A percentile compares a stretch with the other conserved stretches of the same genome.
Evolutionary conservation across 148 eudicot genomes (phyloP).

Genomic region (Vaccinium macrocarpon): DNA sequence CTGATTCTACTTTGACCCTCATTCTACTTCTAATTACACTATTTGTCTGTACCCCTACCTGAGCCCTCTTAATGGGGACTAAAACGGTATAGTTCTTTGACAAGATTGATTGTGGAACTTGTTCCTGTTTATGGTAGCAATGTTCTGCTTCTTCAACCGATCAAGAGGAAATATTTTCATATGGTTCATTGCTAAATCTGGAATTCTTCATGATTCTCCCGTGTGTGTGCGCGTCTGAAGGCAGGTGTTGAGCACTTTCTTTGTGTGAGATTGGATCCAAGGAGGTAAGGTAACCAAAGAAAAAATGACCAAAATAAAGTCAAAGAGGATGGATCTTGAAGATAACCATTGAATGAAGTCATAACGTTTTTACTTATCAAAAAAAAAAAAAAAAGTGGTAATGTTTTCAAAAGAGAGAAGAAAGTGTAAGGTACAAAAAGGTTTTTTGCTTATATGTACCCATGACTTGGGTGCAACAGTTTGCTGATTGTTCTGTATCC

Average conservation of each 20-base stretch:
- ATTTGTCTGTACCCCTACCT: not conserved
- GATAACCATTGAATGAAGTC: not conserved
- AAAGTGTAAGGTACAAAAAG: not conserved
- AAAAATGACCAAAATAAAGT: not conserved
- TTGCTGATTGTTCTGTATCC: not conserved
- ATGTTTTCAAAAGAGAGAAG: not conserved
- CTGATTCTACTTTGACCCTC: slow-evolving; percentile 1
- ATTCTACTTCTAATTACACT: not conserved
- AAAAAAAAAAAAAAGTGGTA: not conserved
- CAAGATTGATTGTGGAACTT: not conserved
- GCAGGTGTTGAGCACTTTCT: not conserved
- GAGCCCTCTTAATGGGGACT: not conserved
- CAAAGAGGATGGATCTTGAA: not conserved
- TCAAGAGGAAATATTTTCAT: not conserved
- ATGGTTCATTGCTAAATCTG: not conserved
- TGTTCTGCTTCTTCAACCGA: not conserved
- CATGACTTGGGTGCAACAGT: not conserved
- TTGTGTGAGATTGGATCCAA: not conserved
- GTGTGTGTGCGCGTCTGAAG: no score
- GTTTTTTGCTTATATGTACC: not conserved
- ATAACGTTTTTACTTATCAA: no score
- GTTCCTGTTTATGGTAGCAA: not conserved
- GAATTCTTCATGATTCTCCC: not conserved
- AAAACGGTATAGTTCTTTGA: not conserved
- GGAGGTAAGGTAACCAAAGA: not conserved